These are phyloP conservation scores for Pseudognaphalium luteoalbum DNA, from an alignment of 129 eudicot genomes.

Conservation along the genomic window DNA sequence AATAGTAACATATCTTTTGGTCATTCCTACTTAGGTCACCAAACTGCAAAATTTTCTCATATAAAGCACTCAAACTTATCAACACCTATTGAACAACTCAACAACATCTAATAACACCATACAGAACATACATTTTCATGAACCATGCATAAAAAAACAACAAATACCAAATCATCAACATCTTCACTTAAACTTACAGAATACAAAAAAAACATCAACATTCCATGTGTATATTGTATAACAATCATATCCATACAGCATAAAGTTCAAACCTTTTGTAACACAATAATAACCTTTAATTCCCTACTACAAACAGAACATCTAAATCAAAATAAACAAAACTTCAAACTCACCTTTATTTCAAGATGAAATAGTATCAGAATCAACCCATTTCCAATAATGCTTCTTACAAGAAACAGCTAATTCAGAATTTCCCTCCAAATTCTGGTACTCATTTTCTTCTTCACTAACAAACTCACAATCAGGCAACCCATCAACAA, in stretches of 20 bases:
- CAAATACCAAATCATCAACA: no score
- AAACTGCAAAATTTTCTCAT: background rate
- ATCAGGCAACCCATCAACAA: slow-evolving; percentile 79
- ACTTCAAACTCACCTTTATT: slow-evolving; percentile 44
- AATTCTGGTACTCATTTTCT: slow-evolving; percentile 51
- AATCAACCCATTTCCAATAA: slow-evolving; percentile 90
- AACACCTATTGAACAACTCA: background rate
- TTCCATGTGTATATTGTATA: background rate
- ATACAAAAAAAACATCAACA: slow-evolving; percentile 14
- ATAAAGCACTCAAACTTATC: background rate
- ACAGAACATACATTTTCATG: no score
- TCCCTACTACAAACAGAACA: slow-evolving; percentile 9
- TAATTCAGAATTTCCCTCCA: slow-evolving; percentile 34
- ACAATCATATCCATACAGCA: slow-evolving; percentile 15
- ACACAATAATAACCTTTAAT: background rate
- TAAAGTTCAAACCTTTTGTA: slow-evolving; percentile 12
- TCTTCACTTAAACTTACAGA: background rate
- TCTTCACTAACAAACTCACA: slow-evolving; percentile 76
- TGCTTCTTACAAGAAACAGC: slow-evolving; percentile 81
- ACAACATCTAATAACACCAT: no score
- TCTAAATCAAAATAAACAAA: slow-evolving; percentile 21
- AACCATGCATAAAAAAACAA: no score
- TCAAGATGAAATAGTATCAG: slow-evolving; percentile 36
- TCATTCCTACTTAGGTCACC: background rate
- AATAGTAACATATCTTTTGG: background rate